Evolutionary conservation across 2,329 filamentous ascomycete genomes (phyloP), one percentile per base, ranked within the genome.

Genomic region (Lachnellula cervina): DNA sequence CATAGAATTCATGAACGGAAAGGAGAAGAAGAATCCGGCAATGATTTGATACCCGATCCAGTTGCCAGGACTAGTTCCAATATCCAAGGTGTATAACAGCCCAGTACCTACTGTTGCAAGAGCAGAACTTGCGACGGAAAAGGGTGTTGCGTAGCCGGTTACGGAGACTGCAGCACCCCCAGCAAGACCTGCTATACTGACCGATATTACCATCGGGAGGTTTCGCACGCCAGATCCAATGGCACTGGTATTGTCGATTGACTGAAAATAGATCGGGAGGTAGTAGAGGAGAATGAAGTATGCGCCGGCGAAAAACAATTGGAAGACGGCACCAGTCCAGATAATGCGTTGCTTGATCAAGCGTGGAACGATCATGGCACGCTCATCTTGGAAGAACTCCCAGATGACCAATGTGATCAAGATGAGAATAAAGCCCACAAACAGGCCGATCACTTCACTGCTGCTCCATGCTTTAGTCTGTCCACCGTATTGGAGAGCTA

Each of bases 201-300:
- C 25, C 8, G n/a, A 35, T 2, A 44, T 11, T 9, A 48, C 38
- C 14, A 34, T 40, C 45, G 51, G 51, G 28, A 50, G 16, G 32
- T 50, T 50, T 14, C 48, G 48, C 3, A 74, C 65, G 7, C 72
- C 73, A 0, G 69, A 70, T 45, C 59, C 49, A 5, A 66, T 67
- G 1, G 72, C 66, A 34, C 54, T 63, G 50, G 66, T 63, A 21
- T 67, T 68, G 53, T 68, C 69, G 60, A 79, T 70, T 42, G 72
- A 69, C 67, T 79, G 74, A 65, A 79, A 77, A 69, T 75, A 79
- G 56, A 78, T 68, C 4, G 76, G 75, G 17, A 77, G 65, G 55
- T 76, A 76, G 64, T 72, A 75, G 49, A 83, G 7, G 16, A 40
- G 11, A 11, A 40, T 25, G 21, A 56, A 25, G 42, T 49, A 35